Base-by-base conservation (phyloP, 495 filamentous ascomycete species). In the Podospora pseudoanserina region DNA sequence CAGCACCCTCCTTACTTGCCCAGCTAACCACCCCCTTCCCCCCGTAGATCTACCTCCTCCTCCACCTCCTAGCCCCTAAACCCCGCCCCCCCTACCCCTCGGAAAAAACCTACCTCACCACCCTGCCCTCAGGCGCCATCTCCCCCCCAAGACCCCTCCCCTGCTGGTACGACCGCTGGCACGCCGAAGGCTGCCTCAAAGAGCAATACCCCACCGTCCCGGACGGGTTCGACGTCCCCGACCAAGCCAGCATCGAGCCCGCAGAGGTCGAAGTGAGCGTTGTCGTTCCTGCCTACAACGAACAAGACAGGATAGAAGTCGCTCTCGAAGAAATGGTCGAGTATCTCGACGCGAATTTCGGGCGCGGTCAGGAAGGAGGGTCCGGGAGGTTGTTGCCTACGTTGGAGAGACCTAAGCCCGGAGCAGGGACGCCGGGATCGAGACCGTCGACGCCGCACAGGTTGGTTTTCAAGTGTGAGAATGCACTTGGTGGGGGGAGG, bases 261-360 rank as follows among this genome's bases (percentile, higher is more conserved):
- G 77, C 79, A 59, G 80, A 83, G 39, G 77, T 80, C 7, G 73
- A 77, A 75, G 88, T 99, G 83, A 94, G 90, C 64, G 87, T 98
- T 3, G 92, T 99, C 3, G 90, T 99, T 60, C 95, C 95, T 0
- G 95, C 95, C 5, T 99, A 92, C 83, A 98, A 99, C 77, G 95
- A 99, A 71, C 88, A 92, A 70, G 85, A 91, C 66, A 88, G 95
- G 16, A 82, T 99, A 20, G 82, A 85, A 6, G 88, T 88, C 9
- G 97, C 96, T 86, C 83, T 99, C 19, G 88, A 93, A 70, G 95
- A 99, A 79, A 92, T 96, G 16, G 90, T 97, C 63, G 88, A 89
- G 64, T 96, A 92, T 78, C 83, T 98, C 6, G 88, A 95, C 77
- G 75, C 80, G 16, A 84, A 86, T 66, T 96, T 94, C 75, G 91